Evolutionary conservation across 192 early-diverging fungal genomes (phyloP).

Genomic region (Gonapodya prolifera): DNA sequence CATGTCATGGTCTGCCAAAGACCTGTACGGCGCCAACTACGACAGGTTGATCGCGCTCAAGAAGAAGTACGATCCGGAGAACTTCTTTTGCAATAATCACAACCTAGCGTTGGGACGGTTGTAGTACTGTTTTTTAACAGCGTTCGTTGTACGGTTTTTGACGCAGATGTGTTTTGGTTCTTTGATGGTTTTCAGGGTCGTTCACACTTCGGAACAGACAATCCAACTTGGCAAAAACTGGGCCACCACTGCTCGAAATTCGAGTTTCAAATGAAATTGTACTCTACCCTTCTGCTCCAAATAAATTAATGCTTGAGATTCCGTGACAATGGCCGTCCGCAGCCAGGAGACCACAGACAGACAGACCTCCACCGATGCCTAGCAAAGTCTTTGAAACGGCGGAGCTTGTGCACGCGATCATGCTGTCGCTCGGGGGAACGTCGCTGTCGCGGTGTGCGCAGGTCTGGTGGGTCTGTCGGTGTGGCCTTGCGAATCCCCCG

Average conservation of each 20-base stretch:
- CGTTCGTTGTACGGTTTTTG: not conserved
- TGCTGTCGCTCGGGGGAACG: not conserved
- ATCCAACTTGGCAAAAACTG: not conserved
- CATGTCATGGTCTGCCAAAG: not conserved
- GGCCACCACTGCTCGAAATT: not conserved
- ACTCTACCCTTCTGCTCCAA: not conserved
- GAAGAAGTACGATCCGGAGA: not conserved
- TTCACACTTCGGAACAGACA: not conserved
- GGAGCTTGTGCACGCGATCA: not conserved
- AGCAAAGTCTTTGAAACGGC: not conserved
- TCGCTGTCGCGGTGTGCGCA: not conserved
- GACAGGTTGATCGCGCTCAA: not conserved
- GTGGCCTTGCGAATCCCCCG: too few species aligned
- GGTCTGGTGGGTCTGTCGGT: not conserved
- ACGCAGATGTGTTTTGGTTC: not conserved
- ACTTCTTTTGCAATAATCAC: not conserved
- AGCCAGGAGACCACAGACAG: not conserved
- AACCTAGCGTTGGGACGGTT: not conserved
- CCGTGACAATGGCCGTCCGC: not conserved
- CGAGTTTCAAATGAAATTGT: not conserved
- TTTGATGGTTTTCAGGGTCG: not conserved
- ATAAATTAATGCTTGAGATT: not conserved
- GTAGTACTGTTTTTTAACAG: not conserved
- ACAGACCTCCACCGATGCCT: not conserved
- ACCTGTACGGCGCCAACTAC: constrained; percentile 3